Base-by-base conservation (phyloP, 805 yeast genomes). In the Candida germanica region DNA sequence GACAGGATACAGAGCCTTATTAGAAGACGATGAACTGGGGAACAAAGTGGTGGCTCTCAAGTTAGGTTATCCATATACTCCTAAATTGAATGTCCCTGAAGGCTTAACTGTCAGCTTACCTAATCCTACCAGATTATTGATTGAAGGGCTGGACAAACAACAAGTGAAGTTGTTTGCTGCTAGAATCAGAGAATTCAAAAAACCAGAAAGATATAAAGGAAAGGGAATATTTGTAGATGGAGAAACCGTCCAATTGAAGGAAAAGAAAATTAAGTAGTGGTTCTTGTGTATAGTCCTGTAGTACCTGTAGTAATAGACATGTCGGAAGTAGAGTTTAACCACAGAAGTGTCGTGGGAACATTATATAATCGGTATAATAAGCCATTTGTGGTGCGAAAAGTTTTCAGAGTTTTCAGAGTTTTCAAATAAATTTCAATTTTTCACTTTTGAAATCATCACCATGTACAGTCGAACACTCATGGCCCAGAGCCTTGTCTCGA, bases 131-230 rank as follows among this genome's bases (percentile, higher is more conserved):
- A 75, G 95, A 48, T 61, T 93, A 35, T 71, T 91, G 38, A 66
- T 93, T 17, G 95, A 87, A 64, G 98, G 98, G 18, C 66, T 80
- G 29, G 83, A 91, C 61, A 85, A 87, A 61, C 96, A 89, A 60
- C 81, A 82, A 56, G 89, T 93, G 32, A 83, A 79, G 54, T 71
- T 82, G 36, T 87, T 86, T 62, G 98, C 98, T 13, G 96, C 95
- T 11, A 77, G 79, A 39, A 71, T 93, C 47, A 81, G 98, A 60
- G 77, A 77, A 50, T 79, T 79, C 71, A 87, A 86, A 58, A 95
- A 95, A 43, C 99, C 99, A 30, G 99, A 93, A 67, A 97, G 97
- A 26, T 93, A 93, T 63, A 93, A 93, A 68, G 98, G 98, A 58
- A 94, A 94, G 51, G 99, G 99, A 56, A 83, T 93, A 33, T 93